Conservation (phyloP, 148 eudicot genomes). For the Talinum fruticosum region DNA sequence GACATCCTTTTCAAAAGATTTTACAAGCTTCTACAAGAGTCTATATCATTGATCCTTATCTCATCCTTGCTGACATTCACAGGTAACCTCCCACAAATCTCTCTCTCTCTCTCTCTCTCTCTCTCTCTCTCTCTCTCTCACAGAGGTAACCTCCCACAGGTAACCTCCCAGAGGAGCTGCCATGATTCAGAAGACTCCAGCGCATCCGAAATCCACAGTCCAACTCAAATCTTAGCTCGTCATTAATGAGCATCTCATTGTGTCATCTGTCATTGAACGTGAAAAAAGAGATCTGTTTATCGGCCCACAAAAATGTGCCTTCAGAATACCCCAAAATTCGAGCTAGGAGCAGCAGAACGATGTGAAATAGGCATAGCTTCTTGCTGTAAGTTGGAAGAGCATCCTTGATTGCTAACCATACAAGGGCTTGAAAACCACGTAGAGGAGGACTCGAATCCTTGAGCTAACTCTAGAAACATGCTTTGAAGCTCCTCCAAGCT, state of each 20-base stretch:
- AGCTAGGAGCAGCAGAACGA: not conserved
- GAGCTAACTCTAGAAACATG: constrained; percentile 66
- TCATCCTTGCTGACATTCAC: not conserved
- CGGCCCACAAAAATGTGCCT: not conserved
- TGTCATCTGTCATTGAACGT: not conserved
- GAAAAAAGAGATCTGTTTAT: not conserved
- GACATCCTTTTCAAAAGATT: not conserved
- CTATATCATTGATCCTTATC: not conserved
- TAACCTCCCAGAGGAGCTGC: not conserved
- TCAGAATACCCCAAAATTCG: constrained; percentile 22
- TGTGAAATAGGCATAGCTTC: constrained; percentile 3
- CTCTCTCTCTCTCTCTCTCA: not conserved
- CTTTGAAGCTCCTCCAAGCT: constrained; percentile 67
- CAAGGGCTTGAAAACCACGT: constrained; percentile 27
- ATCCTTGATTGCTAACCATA: constrained; percentile 19
- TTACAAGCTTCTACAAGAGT: not conserved
- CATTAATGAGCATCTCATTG: not conserved
- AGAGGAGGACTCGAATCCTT: constrained; percentile 45
- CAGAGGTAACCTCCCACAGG: not conserved
- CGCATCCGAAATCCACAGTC: not conserved
- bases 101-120: not conserved
- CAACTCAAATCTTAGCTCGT: not conserved
- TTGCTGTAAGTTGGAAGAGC: constrained; percentile 14
- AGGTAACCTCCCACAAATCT: not conserved
- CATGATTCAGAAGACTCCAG: not conserved